Percentiles rank a stretch among this genome's conserved stretches.
Evolutionary conservation across 495 filamentous ascomycete species (phyloP).

Genomic region (Aspergillus nidulans): DNA sequence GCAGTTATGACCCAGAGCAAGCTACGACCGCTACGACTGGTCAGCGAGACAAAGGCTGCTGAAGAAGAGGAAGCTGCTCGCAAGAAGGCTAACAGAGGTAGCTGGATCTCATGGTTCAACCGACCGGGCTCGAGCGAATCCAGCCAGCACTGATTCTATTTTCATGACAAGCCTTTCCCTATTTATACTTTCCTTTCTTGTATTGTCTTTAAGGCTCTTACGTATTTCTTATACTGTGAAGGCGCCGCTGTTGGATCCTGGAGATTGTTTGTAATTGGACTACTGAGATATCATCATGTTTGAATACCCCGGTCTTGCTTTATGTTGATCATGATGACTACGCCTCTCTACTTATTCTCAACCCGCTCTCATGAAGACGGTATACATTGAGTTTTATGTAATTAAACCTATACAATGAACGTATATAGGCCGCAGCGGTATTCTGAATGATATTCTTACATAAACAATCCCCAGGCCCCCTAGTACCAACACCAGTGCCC

Average conservation of each 20-base stretch:
- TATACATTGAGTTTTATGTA: conserved; percentile 9
- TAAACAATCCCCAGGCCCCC: not conserved
- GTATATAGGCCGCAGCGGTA: conserved; percentile 15
- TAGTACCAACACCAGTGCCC: not conserved
- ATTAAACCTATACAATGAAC: conserved; percentile 19
- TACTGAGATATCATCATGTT: conserved; percentile 8
- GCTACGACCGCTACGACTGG: conserved; percentile 78
- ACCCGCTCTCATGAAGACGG: not conserved
- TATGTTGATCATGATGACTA: conserved; percentile 10
- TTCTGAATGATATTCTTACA: conserved; percentile 7
- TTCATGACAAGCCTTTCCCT: not conserved
- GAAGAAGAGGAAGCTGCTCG: conserved; percentile 48
- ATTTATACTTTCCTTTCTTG: not conserved
- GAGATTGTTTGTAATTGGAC: conserved; percentile 1
- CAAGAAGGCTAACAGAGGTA: conserved; percentile 57
- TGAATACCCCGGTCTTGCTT: conserved; percentile 3
- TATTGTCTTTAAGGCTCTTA: not conserved
- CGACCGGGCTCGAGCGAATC: conserved; percentile 23
- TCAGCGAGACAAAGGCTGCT: conserved; percentile 48
- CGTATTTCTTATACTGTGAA: not conserved
- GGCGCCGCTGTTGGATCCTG: not conserved
- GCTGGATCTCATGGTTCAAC: conserved; percentile 61
- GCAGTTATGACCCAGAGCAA: conserved; percentile 70
- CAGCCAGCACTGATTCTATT: conserved; percentile 5
- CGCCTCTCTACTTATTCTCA: not conserved